Evolutionary conservation across 2,329 filamentous ascomycete genomes (phyloP).

Genomic region (Aureobasidium pullulans): DNA sequence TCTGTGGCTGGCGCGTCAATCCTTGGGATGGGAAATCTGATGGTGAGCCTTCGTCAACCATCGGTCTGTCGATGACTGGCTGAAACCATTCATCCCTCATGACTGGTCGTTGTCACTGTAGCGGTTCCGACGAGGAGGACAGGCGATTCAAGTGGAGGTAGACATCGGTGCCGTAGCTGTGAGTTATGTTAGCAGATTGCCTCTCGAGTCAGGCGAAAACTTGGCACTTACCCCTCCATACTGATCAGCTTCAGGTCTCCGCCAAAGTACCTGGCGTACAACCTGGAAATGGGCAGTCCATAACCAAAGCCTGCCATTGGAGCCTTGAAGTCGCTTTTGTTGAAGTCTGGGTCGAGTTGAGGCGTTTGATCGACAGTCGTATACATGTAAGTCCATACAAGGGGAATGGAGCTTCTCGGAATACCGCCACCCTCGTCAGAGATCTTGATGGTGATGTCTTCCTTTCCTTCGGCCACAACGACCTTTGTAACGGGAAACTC

Average conservation of each 20-base stretch:
- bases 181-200: constrained; percentile 17
- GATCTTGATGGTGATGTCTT: constrained; percentile 98
- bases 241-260: constrained; percentile 96
- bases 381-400: constrained; percentile 99
- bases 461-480: constrained; percentile 93
- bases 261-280: constrained; percentile 96
- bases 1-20: constrained; percentile 38
- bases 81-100: constrained; percentile 64
- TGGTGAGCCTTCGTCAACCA: constrained; percentile 21
- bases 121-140: constrained; percentile 88
- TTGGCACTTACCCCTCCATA: constrained; percentile 81
- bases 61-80: constrained; percentile 24
- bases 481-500: constrained; percentile 96
- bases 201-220: neutral
- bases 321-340: constrained; percentile 98
- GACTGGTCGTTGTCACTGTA: constrained; percentile 89
- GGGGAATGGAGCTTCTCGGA: constrained; percentile 80
- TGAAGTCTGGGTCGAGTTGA: constrained; percentile 91
- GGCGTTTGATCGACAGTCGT: constrained; percentile 96
- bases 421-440: constrained; percentile 96
- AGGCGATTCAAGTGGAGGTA: constrained; percentile 96
- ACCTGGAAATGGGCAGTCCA: constrained; percentile 81
- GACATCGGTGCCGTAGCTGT: constrained; percentile 92
- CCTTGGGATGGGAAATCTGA: constrained; percentile 36
- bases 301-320: constrained; percentile 99